Evolutionary conservation across 768 basidiomycete species (phyloP).

Genomic region (Leccinum olivaceopallidum): DNA sequence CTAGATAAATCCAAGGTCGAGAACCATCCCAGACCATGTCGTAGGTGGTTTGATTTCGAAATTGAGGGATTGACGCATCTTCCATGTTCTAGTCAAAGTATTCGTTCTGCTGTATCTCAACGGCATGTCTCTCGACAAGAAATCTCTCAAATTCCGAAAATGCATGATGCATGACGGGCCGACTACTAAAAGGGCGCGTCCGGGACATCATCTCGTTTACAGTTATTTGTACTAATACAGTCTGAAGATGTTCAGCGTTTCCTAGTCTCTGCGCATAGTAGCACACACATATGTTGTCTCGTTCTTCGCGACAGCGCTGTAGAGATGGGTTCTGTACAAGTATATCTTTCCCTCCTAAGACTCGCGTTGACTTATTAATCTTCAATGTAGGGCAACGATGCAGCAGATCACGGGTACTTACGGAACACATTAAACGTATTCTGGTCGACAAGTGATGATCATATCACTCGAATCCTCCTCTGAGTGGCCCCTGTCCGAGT

Average conservation of each 20-base stretch:
- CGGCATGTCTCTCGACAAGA: slow-evolving; percentile 72
- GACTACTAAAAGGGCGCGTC: too few relatives aligned
- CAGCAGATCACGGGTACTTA: too few relatives aligned
- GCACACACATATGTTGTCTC: neutral
- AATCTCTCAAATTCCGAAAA: slow-evolving; percentile 75
- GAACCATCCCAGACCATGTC: slow-evolving; percentile 84
- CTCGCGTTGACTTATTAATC: too few relatives aligned
- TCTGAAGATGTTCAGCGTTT: too few relatives aligned
- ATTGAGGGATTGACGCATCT: neutral
- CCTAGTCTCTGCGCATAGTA: too few relatives aligned
- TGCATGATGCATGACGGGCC: too few relatives aligned
- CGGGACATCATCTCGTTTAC: too few relatives aligned
- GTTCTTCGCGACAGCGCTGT: neutral
- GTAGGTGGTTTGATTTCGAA: slow-evolving; percentile 45
- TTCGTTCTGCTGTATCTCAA: slow-evolving; percentile 94
- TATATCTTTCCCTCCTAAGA: neutral
- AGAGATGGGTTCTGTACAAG: slow-evolving; percentile 11
- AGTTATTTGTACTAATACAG: neutral
- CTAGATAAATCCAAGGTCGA: slow-evolving; percentile 72
- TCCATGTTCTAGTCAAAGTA: slow-evolving; percentile 76
- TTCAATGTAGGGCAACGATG: too few relatives aligned
- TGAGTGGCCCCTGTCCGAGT: too few relatives aligned
- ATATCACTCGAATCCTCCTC: too few relatives aligned
- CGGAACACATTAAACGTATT: too few relatives aligned
- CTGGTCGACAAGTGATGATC: too few relatives aligned